phyloP scores from a whole-genome alignment of 73 alveolate genomes.

The Halteria grandinella region DNA sequence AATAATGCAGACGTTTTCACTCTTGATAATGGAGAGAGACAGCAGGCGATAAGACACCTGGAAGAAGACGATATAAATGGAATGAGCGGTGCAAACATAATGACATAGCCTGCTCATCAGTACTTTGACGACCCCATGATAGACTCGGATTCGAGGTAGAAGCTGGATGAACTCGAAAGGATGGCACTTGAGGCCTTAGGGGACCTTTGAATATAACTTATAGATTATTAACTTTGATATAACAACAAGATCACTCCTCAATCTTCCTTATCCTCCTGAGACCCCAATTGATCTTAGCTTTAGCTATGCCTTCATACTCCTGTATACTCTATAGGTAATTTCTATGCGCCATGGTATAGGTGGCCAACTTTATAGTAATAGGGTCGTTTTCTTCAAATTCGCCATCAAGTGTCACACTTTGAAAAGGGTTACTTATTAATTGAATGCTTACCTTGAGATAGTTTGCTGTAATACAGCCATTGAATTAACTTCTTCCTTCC shows the following conservation, averaged over 20 bases:
- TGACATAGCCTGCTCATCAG: too few species aligned
- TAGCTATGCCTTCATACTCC: constrained; percentile 1
- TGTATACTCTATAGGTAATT: not conserved
- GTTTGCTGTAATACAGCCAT: not conserved
- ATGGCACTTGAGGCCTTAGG: constrained; percentile 17
- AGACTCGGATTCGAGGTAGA: too few species aligned
- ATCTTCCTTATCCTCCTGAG: constrained; percentile 25
- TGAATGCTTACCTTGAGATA: constrained; percentile 19
- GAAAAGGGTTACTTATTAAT: not conserved
- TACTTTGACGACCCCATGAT: too few species aligned
- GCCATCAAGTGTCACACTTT: constrained; percentile 31
- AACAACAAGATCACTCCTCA: not conserved
- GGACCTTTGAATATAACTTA: not conserved
- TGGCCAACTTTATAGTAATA: constrained; percentile 21
- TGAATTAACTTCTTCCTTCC: not conserved
- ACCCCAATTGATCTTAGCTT: constrained; percentile 43
- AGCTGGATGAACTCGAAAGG: constrained; percentile 43
- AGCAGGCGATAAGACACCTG: too few species aligned
- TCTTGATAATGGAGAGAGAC: too few species aligned
- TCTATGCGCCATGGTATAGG: constrained; percentile 42
- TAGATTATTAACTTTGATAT: too few species aligned
- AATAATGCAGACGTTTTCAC: too few species aligned
- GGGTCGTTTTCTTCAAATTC: constrained; percentile 39
- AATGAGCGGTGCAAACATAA: too few species aligned
- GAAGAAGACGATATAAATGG: too few species aligned